Evolutionary conservation across 306 rosid species (phyloP).

Genomic region (Cicer pinnatifidum): DNA sequence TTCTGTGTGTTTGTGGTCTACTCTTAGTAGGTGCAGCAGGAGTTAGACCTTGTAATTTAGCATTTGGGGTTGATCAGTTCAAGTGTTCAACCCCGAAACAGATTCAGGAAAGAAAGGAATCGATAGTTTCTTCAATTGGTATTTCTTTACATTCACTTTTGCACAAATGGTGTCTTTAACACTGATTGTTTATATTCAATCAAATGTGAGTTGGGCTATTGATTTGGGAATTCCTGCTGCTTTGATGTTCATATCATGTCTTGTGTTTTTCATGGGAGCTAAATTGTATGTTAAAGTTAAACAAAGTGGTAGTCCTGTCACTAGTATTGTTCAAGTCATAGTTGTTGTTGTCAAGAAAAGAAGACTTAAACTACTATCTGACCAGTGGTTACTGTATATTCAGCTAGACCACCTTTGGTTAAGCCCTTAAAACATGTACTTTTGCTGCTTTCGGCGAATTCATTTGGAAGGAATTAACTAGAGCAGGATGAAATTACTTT

Average conservation of each 20-base stretch:
- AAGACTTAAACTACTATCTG: conserved; percentile 50
- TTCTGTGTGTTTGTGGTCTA: conserved; percentile 53
- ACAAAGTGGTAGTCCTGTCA: conserved; percentile 83
- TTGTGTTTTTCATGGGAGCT: conserved; percentile 66
- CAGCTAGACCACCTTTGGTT: no score
- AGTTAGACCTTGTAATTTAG: conserved; percentile 84
- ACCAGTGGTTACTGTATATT: not conserved
- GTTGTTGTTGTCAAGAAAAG: conserved; percentile 71
- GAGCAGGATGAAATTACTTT: no score
- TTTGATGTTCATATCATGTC: conserved; percentile 68
- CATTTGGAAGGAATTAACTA: no score
- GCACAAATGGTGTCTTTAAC: conserved; percentile 73
- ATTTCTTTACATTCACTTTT: conserved; percentile 70
- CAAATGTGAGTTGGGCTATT: conserved; percentile 78
- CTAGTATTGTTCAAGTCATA: conserved; percentile 71
- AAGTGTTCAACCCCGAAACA: conserved; percentile 69
- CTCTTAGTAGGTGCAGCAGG: conserved; percentile 80
- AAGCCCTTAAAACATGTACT: no score
- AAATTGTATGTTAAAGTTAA: conserved; percentile 75
- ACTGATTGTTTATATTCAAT: conserved; percentile 70
- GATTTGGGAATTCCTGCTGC: conserved; percentile 81
- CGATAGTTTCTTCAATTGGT: conserved; percentile 94
- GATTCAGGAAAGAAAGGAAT: conserved; percentile 81
- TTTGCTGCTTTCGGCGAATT: no score
- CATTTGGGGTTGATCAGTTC: conserved; percentile 94